Evolutionary conservation across 148 eudicot genomes (phyloP), one percentile per base, ranked within the genome.

Genomic region (Fagopyrum tataricum): DNA sequence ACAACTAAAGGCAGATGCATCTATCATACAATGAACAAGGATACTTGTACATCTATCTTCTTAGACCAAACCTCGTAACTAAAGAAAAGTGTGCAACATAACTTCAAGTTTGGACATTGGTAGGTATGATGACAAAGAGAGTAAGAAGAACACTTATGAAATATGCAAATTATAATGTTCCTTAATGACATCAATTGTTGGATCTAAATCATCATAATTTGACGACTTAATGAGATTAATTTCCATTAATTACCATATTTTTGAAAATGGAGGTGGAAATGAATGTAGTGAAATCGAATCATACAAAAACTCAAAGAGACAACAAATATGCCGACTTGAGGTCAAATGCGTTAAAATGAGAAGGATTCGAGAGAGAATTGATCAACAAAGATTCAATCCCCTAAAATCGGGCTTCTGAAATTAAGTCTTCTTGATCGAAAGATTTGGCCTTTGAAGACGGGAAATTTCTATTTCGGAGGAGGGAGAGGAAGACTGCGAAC

Each of bases 401-500:
- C 46, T 91, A 95, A 46, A 88, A 91, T 68, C 79, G 81, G 67
- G 96, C 82, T 75, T 94, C 93, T 26, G 47, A 82, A 71, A 94
- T 81, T 11, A 91, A 79, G 82, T 82, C 83, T 68, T 87, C 80
- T 18, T 89, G 77, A 71, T 89, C 88, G 26, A 83, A 82, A 51
- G 83, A 64, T 59, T 79, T 84, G 70, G 81, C 84, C 74, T 81
- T 90, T 6, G 90, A 85, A 44, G 72, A 69, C 10, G 96, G 92
- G 39, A 91, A 85, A 74, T 83, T 83, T 11, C 93, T 88, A 0
- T 91, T 88, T 75, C 98, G 74, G 15, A 91, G 84, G 48, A 91
- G 90, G 77, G 96, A 90, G 71, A 95, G 91, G 23, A 95, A 39
- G 74, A 86, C 49, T 15, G 99, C 84, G 81, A 95, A 91, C 44